Base-by-base conservation (phyloP, 1,139 yeast species). In the Pichia sp. region DNA sequence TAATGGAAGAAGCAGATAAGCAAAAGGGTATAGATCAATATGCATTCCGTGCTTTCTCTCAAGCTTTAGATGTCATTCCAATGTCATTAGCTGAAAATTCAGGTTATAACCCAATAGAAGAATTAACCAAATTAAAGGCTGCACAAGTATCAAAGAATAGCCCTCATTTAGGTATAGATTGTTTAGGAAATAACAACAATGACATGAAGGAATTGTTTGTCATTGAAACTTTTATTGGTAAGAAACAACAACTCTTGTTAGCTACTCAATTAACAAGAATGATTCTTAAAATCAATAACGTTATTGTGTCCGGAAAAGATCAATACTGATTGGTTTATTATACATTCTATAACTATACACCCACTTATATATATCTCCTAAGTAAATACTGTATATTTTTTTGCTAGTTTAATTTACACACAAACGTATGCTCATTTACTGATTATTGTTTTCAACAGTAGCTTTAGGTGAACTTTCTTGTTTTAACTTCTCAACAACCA, bases 241-340 rank as follows among this genome's bases (percentile, higher is more conserved):
- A 93, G 76, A 89, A 89, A 67, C 98, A 94, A 68, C 99, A 94
- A 69, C 78, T 93, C 57, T 73, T 89, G 65, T 77, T 94, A 67
- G 99, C 99, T 42, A 93, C 99, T 7, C 99, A 93, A 71, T 77
- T 93, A 66, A 90, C 98, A 50, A 80, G 99, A 72, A 94, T 93
- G 99, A 90, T 94, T 54, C 77, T 93, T 66, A 93, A 93, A 76
- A 94, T 93, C 62, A 94, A 93, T 67, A 93, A 93, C 67, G 98
- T 93, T 52, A 93, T 93, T 62, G 85, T 91, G 55, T 86, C 65
- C 38, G 67, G 66, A 36, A 57, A 61, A 45, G 61, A 56, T 40
- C 61, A 61, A 41, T 60, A 59, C 34, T 62, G 50, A 46, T 32
- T 24, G 9, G 14, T 24, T 38, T 37, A 45, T 22, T 28, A 27